Evolutionary conservation across 2,329 filamentous ascomycete species (phyloP), one percentile per base, ranked within the genome.

Genomic region (Exophiala alcalophila): DNA sequence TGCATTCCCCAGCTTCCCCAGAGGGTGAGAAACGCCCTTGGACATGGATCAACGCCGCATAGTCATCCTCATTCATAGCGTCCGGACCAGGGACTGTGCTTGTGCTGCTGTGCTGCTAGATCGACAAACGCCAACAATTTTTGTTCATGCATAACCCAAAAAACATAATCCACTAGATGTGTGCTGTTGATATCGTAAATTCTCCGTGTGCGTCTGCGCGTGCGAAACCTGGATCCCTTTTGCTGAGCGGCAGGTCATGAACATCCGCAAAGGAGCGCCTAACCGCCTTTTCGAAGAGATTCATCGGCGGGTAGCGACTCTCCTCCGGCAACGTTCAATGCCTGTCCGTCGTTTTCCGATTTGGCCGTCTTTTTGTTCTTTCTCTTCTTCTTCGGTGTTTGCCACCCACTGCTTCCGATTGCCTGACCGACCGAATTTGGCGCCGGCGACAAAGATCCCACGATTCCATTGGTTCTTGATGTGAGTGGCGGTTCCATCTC

Each of bases 231-330:
- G 28, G 19, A 31, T 32, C 15, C 29, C 18, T 11, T 24, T 12
- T 12, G 20, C 5, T 12, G 20, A 21, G 19, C 21, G 19, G 39
- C 35, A 25, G 29, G 28, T 33, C 32, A 47, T 31, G 30, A 43
- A 47, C 40, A 40, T 38, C 44, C 26, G 30, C 43, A 47, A 47
- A 47, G 47, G 42, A 50, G 32, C 41, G 29, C 42, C 68, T 59
- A 71, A 19, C 68, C 68, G 14, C 68, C 68, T 56, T 71, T 71
- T 39, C 68, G 61, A 54, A 70, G 46, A 10, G 66, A 65, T 41
- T 67, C 67, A 47, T 71, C 66, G 10, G 57, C 58, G 20, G 68
- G 66, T 8, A 68, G 54, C 6, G 63, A 59, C 45, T 71, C 68
- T 2, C 57, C 60, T 4, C 61, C 58, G 27, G 56, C 52, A 18